phyloP scores from a whole-genome alignment of 1,284 basidiomycete species.

The Apiotrichum sp. region DNA sequence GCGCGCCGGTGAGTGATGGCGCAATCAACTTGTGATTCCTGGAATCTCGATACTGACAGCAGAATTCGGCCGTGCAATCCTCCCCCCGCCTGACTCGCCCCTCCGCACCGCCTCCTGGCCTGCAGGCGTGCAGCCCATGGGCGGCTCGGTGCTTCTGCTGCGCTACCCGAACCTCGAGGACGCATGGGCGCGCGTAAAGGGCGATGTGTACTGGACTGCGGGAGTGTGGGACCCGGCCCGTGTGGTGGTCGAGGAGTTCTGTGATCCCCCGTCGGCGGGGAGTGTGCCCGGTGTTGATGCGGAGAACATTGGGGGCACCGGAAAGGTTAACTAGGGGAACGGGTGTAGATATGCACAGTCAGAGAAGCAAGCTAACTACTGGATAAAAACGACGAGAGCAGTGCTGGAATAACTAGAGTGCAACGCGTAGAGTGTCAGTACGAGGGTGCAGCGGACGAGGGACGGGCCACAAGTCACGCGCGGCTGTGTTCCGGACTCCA shows the following conservation, averaged over 20 bases:
- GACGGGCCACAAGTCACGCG: no score
- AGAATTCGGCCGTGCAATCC: slow-evolving; percentile 34
- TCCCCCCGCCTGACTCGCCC: slow-evolving; percentile 19
- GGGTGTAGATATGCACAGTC: neutral
- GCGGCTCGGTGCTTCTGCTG: slow-evolving; percentile 37
- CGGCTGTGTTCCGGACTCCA: no score
- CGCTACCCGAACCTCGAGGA: slow-evolving; percentile 26
- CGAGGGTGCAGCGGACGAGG: no score
- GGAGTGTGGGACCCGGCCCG: slow-evolving; percentile 42
- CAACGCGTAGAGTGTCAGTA: no score
- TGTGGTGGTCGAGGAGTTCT: slow-evolving; percentile 32
- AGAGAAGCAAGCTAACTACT: no score
- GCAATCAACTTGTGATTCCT: no score
- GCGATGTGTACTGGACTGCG: slow-evolving; percentile 41
- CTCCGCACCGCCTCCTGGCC: slow-evolving; percentile 16
- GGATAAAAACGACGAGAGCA: no score
- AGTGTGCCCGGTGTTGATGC: slow-evolving; percentile 7
- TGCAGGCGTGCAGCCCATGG: slow-evolving; percentile 35
- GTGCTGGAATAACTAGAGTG: no score
- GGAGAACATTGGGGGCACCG: neutral
- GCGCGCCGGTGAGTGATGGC: slow-evolving; percentile 17
- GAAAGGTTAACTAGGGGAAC: neutral
- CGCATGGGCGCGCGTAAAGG: slow-evolving; percentile 36
- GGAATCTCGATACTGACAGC: neutral
- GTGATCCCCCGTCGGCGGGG: slow-evolving; percentile 12